Percentiles rank a stretch among this genome's conserved stretches.
phyloP scores from a whole-genome alignment of 768 basidiomycete genomes.

The Lentinula aciculospora region DNA sequence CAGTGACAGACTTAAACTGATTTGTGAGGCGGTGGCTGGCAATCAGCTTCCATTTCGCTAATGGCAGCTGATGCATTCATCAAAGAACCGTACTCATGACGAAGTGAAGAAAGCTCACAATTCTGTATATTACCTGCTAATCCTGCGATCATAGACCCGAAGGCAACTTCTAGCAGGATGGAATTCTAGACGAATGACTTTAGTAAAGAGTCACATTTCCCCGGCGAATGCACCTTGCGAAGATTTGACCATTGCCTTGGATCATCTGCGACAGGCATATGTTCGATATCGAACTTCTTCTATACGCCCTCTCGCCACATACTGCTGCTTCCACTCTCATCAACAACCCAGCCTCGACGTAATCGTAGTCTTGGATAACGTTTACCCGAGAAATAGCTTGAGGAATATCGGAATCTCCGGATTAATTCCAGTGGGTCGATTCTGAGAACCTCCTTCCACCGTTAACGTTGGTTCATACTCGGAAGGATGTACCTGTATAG shows the following conservation, averaged over 20 bases:
- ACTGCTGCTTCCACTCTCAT: too few species aligned
- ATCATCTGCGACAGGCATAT: constrained; percentile 51
- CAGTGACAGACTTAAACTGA: constrained; percentile 64
- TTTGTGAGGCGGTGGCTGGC: constrained; percentile 51
- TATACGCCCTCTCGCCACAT: too few species aligned
- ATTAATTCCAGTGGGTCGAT: too few species aligned
- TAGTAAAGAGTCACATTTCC: constrained; percentile 7
- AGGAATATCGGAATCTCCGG: too few species aligned
- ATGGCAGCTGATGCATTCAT: constrained; percentile 47
- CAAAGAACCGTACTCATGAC: not conserved
- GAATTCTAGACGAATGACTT: constrained; percentile 26
- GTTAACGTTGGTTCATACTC: too few species aligned
- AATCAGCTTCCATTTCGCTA: constrained; percentile 51
- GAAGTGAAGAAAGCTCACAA: constrained; percentile 32
- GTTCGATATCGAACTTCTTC: constrained; percentile 53
- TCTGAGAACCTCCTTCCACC: too few species aligned
- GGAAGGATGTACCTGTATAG: too few species aligned
- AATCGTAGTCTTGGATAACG: too few species aligned
- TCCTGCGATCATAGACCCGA: constrained; percentile 54
- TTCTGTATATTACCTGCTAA: constrained; percentile 59
- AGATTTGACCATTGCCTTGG: constrained; percentile 52
- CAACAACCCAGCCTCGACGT: too few species aligned
- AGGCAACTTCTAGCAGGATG: constrained; percentile 40
- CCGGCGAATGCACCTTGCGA: constrained; percentile 40
- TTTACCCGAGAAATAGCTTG: too few species aligned